phyloP scores from a whole-genome alignment of 2,329 filamentous ascomycete genomes.

The Aspergillus sp. region DNA sequence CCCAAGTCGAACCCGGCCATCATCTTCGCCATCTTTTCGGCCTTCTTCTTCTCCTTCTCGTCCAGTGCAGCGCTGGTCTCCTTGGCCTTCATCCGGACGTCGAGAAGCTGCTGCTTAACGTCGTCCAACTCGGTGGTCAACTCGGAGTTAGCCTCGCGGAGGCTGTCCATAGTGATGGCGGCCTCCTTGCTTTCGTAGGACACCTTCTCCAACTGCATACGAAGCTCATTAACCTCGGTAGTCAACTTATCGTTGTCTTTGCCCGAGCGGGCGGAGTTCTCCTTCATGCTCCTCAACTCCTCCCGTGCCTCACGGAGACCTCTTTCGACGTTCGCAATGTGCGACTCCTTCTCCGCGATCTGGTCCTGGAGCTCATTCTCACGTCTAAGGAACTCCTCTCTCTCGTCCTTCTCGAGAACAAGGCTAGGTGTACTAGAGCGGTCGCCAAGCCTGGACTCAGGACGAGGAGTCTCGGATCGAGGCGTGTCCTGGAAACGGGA shows the following conservation, averaged over 20 bases:
- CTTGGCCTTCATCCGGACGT: conserved; percentile 95
- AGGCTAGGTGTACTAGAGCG: conserved; percentile 84
- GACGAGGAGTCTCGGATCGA: conserved; percentile 62
- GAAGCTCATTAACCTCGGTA: conserved; percentile 85
- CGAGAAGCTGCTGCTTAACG: conserved; percentile 91
- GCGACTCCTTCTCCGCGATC: conserved; percentile 86
- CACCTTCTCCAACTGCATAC: conserved; percentile 95
- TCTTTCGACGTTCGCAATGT: conserved; percentile 77
- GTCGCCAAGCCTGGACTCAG: conserved; percentile 71
- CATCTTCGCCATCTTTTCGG: conserved; percentile 99
- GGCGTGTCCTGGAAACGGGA: conserved; percentile 47
- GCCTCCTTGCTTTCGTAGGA: conserved; percentile 96
- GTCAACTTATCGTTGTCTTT: conserved; percentile 89
- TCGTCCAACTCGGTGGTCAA: conserved; percentile 91
- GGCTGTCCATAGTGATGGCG: conserved; percentile 93
- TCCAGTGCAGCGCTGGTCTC: conserved; percentile 87
- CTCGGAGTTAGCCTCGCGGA: conserved; percentile 94
- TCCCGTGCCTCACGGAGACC: conserved; percentile 79
- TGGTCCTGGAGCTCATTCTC: conserved; percentile 98
- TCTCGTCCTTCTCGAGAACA: conserved; percentile 90
- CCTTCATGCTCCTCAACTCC: conserved; percentile 81
- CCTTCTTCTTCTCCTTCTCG: conserved; percentile 98
- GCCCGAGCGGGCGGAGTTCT: conserved; percentile 77
- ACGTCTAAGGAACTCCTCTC: conserved; percentile 89
- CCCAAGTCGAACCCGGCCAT: conserved; percentile 98